These are phyloP conservation scores for Carallia pectinifolia DNA, from an alignment of 345 rosid species.

Conservation along the genomic window DNA sequence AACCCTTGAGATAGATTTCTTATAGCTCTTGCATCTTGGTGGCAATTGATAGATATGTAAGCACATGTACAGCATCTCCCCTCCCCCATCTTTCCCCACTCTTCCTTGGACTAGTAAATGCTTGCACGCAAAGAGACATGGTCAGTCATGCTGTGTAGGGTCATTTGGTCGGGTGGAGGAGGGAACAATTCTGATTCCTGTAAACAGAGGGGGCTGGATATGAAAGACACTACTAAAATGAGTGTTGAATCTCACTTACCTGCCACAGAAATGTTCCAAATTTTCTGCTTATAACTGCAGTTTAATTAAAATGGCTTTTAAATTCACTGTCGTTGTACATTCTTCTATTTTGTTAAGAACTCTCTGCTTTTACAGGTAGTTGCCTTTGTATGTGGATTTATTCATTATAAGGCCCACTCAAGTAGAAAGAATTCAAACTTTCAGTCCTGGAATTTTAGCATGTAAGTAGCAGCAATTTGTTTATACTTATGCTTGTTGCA, in stretches of 20 bases:
- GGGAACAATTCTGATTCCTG: too few species aligned
- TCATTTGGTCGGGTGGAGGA: too few species aligned
- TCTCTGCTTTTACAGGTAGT: slow-evolving; percentile 43
- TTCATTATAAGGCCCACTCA: slow-evolving; percentile 60
- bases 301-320: neutral
- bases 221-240: neutral
- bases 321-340: neutral
- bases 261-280: neutral
- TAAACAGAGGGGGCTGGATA: too few species aligned
- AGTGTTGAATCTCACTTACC: neutral
- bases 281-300: neutral
- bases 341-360: neutral
- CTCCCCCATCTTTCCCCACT: too few species aligned
- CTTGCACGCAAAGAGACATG: too few species aligned
- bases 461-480: slow-evolving; percentile 44
- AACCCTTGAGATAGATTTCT: too few species aligned
- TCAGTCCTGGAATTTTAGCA: slow-evolving; percentile 92
- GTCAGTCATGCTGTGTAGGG: too few species aligned
- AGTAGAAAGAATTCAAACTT: slow-evolving; percentile 59
- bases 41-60: too few species aligned
- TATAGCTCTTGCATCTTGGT: too few species aligned
- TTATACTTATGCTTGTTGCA: neutral
- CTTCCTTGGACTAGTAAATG: too few species aligned
- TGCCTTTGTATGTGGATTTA: slow-evolving; percentile 71
- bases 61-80: too few species aligned